Evolutionary conservation across 305 asterid species (phyloP), one percentile per base, ranked within the genome.

Genomic region (Fraxinus sp.): DNA sequence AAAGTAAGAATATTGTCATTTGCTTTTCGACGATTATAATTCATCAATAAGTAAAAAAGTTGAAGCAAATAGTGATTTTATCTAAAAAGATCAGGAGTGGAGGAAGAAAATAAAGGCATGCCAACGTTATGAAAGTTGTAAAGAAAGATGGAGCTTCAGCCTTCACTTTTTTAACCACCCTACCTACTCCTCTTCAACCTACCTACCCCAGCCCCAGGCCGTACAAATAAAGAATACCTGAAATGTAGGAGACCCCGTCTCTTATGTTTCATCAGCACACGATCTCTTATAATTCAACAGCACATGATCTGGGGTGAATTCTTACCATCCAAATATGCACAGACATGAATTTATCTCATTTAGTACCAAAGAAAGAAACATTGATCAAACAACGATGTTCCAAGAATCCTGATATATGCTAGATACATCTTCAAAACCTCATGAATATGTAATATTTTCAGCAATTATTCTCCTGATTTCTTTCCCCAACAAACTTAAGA

Each of bases 1-100:
- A 86, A 71, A 46, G 89, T 86, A 72, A 77, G 78, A 49, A 70
- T 6, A 59, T 59, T 59, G 70, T 59, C 70, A 59, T 22, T 59
- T 20, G 71, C 71, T 59, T 59, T 59, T 59, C 30, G 14, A 59
- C 30, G 2, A 59, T 59, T 59, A 59, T 59, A 59, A 59, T 59
- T n/a, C n/a, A n/a, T 59, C 32, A 62, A 22, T 0, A 22, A 62
- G 32, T 22, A 2, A 62, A 57, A 18, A 62, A 18, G 26, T n/a
- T 52, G 64, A 16, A 52, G 24, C 22, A 52, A 52, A n/a, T 5
- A 52, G 64, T 16, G 22, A 52, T 52, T 52, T 52, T n/a, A 52
- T 52, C 64, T 52, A 24, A n/a, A 52, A 52, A 16, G 64, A 52
- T 52, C 24, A 52, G 64, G 64, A 49, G 59, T 49, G 59, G 20